Evolutionary conservation across 768 basidiomycete genomes (phyloP), one percentile per base, ranked within the genome.

Genomic region (Tulasnella sp.): DNA sequence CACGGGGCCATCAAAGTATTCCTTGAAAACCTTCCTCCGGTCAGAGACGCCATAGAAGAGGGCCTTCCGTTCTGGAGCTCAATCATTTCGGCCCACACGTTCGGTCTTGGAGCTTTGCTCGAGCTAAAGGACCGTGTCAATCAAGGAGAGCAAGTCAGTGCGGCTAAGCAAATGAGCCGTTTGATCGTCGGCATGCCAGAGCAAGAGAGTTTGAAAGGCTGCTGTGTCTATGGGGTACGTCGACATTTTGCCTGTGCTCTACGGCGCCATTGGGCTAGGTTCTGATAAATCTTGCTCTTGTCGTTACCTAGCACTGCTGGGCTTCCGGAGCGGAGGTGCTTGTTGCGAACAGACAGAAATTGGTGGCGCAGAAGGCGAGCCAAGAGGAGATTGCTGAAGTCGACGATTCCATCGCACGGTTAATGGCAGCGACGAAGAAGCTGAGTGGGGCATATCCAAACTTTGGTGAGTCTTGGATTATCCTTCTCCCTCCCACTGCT

Each of bases 351-450:
- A 9, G 64, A 9, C 64, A 69, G 6, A 69, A 31, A 37, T 4
- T 69, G 18, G 11, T 69, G 34, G 28, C 64, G 14, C 28, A 16
- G 64, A 28, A 31, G 64, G 64, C 31, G 11, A 69, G 34, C 34
- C 31, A 69, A 20, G 34, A 28, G 16, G 64, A 69, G 64, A 34
- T 69, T 37, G 31, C 64, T 18, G 64, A 69, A 18, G 34, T 37
- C 64, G 64, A 69, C 64, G 34, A 31, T 3, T 34, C 3, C 28
- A 34, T 69, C 31, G 28, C 64, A 5, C 64, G 64, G 34, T 16
- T 69, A 37, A 69, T 69, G 64, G 64, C 16, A 69, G 64, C 31
- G 12, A 31, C 64, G 64, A 69, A 69, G 64, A 69, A 37, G 64
- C 34, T 69, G 12, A 69, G 31, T 34, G 64, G 31, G 18, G 64